Percentiles rank a stretch among this genome's conserved stretches.
Conservation (phyloP, 2,329 filamentous ascomycete genomes). For the Verticillium tricorpus region DNA sequence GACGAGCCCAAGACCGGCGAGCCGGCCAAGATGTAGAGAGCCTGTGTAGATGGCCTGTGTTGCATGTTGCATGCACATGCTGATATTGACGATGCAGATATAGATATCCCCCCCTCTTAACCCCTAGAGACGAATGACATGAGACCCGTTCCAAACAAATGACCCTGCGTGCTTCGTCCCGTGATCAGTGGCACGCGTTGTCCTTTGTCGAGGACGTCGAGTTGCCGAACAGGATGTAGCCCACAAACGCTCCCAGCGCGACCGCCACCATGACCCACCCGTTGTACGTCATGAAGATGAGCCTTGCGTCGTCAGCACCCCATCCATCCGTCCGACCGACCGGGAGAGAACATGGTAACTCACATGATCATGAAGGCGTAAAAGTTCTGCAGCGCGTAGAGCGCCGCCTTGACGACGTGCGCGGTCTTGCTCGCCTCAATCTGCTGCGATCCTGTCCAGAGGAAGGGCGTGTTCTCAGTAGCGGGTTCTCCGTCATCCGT, state of each 20-base stretch:
- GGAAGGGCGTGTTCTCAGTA: slow-evolving; percentile 61
- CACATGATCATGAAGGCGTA: slow-evolving; percentile 99
- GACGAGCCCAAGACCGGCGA: slow-evolving; percentile 12
- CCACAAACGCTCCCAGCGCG: slow-evolving; percentile 80
- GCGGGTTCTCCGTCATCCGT: slow-evolving; percentile 28
- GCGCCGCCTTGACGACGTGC: slow-evolving; percentile 71
- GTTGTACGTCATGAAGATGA: slow-evolving; percentile 99
- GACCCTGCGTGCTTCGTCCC: not conserved
- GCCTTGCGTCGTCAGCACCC: slow-evolving; percentile 55
- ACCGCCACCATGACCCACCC: slow-evolving; percentile 96
- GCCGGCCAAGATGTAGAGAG: slow-evolving; percentile 11
- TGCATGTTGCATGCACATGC: too few relatives aligned
- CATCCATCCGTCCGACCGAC: not conserved
- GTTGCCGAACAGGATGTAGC: slow-evolving; percentile 78
- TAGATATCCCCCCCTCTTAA: not conserved
- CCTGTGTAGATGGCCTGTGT: not conserved
- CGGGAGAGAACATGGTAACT: slow-evolving; percentile 40
- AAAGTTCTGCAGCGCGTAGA: slow-evolving; percentile 94
- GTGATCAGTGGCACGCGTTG: slow-evolving; percentile 79
- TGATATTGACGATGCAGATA: not conserved
- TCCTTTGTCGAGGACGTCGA: slow-evolving; percentile 70
- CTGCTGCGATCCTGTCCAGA: slow-evolving; percentile 69
- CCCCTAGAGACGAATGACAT: not conserved
- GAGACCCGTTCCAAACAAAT: not conserved
- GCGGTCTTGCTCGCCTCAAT: slow-evolving; percentile 58